A percentile compares a stretch with the other conserved stretches of the same genome.
Evolutionary conservation across 1,284 basidiomycete species (phyloP).

Genomic region (Puccinia hordei): DNA sequence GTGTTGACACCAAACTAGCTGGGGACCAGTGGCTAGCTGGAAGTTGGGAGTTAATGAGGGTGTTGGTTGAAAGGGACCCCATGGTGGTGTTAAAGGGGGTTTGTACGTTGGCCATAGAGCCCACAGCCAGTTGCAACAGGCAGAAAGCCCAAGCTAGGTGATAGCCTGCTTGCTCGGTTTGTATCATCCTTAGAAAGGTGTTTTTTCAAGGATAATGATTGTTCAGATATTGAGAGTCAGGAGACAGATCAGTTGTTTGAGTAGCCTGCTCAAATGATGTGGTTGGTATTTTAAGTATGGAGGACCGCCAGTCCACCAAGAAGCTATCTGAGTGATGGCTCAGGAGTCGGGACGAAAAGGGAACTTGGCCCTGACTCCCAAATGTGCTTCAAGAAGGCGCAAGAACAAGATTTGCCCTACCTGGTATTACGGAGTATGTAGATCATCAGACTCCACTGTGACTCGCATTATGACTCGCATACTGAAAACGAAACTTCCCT

Average conservation of each 20-base stretch:
- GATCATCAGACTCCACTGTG: too few relatives aligned
- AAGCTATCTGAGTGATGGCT: neutral
- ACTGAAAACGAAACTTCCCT: constrained; percentile 6
- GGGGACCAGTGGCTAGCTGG: neutral
- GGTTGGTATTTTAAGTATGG: neutral
- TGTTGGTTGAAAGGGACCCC: neutral
- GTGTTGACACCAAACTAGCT: neutral
- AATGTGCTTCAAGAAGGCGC: neutral
- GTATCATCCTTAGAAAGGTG: neutral
- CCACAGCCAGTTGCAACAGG: neutral
- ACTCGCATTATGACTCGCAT: neutral
- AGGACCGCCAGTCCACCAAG: neutral
- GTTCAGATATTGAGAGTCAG: neutral
- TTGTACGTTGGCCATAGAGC: neutral
- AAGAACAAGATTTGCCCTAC: neutral
- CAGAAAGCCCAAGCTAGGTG: neutral
- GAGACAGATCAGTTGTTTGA: neutral
- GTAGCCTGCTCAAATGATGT: neutral
- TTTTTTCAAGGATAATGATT: neutral
- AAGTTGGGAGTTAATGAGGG: neutral
- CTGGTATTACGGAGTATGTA: neutral
- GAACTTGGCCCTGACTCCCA: neutral
- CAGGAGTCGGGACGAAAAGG: neutral
- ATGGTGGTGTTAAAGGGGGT: neutral
- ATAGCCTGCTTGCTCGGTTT: neutral